These are phyloP conservation scores for Dendrobium nobile DNA, from an alignment of 106 monocot species.

Conservation along the genomic window DNA sequence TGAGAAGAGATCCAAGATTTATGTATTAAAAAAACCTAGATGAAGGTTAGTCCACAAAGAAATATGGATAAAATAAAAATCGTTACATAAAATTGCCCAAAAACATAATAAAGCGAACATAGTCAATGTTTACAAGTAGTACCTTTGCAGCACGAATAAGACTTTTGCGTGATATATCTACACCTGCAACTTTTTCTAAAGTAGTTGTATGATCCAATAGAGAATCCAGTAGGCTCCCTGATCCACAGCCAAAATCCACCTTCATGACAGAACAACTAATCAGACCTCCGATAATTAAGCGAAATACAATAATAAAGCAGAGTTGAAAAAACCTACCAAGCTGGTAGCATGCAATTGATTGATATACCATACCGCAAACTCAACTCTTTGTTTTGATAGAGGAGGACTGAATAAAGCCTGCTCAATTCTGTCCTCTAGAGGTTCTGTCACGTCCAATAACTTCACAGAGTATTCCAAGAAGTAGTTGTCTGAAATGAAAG, in stretches of 20 bases:
- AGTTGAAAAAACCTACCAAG: slow-evolving; percentile 33
- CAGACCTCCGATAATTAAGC: neutral
- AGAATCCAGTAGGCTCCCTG: slow-evolving; percentile 81
- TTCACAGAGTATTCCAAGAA: slow-evolving; percentile 65
- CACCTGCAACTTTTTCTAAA: slow-evolving; percentile 75
- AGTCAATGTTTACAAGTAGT: neutral
- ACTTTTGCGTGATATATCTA: slow-evolving; percentile 75
- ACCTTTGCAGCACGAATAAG: slow-evolving; percentile 94
- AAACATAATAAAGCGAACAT: neutral
- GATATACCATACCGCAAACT: slow-evolving; percentile 73
- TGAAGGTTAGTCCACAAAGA: neutral
- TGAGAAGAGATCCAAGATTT: neutral
- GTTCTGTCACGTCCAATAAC: slow-evolving; percentile 58
- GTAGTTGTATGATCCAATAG: slow-evolving; percentile 66
- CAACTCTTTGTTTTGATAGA: slow-evolving; percentile 87
- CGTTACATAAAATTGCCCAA: neutral
- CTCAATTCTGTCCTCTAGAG: slow-evolving; percentile 89
- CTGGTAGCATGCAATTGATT: slow-evolving; percentile 56
- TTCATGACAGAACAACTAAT: slow-evolving; percentile 16
- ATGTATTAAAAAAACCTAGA: too few relatives aligned
- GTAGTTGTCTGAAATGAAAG: slow-evolving; percentile 60
- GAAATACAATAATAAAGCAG: neutral
- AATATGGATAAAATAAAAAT: neutral
- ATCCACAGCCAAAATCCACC: slow-evolving; percentile 99
- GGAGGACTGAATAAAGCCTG: slow-evolving; percentile 87